Conservation (phyloP, 2,329 filamentous ascomycete genomes). For the Penicillium sp. region DNA sequence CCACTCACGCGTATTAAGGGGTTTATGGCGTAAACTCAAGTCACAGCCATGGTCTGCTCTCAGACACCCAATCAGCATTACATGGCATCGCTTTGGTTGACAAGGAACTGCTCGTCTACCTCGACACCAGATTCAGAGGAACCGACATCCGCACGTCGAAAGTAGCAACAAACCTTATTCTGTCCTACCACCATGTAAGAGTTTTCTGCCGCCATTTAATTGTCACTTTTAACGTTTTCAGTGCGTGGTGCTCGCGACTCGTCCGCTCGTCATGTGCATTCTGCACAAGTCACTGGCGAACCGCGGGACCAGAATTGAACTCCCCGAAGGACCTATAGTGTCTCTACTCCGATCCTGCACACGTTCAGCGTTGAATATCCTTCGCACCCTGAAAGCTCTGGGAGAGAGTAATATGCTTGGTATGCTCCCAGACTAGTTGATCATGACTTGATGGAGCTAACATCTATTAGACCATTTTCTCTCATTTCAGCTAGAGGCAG, state of each 20-base stretch:
- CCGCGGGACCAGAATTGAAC: constrained; percentile 24
- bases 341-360: constrained; percentile 33
- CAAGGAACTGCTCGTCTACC: constrained; percentile 29
- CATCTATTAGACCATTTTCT: constrained; percentile 40
- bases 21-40: constrained; percentile 32
- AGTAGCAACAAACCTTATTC: constrained; percentile 32
- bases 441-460: neutral
- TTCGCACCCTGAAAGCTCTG: constrained; percentile 28
- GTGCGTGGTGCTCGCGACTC: constrained; percentile 34
- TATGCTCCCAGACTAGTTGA: neutral
- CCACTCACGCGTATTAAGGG: constrained; percentile 15
- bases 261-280: constrained; percentile 34
- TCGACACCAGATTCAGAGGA: constrained; percentile 32
- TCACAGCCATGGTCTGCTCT: constrained; percentile 29
- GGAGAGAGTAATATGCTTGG: neutral
- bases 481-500: constrained; percentile 50
- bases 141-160: constrained; percentile 31
- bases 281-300: constrained; percentile 33
- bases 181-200: constrained; percentile 35
- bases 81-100: constrained; percentile 33
- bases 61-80: constrained; percentile 32
- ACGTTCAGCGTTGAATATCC: constrained; percentile 32
- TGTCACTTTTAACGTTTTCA: constrained; percentile 6
- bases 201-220: neutral
- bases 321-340: constrained; percentile 25